Conservation (phyloP, 108 stramenopile genomes). For the Hondaea fermentalgiana region DNA sequence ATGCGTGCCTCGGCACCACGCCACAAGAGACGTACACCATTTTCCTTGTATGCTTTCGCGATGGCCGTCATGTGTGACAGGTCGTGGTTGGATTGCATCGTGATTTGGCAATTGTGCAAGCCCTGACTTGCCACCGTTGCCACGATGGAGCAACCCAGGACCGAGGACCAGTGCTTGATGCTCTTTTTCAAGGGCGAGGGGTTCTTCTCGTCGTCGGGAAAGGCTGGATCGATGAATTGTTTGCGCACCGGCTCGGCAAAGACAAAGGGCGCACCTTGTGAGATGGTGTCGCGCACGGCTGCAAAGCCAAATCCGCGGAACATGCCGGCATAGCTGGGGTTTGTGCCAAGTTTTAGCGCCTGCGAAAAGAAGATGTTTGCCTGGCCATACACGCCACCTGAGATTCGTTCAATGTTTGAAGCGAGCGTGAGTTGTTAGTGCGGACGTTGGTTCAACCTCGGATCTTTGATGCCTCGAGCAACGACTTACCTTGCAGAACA, state of each 20-base stretch:
- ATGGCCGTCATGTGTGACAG: conserved; percentile 16
- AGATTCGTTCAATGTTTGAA: neutral
- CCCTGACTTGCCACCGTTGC: conserved; percentile 36
- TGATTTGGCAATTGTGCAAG: conserved; percentile 38
- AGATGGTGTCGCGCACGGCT: conserved; percentile 31
- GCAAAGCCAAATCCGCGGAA: conserved; percentile 37
- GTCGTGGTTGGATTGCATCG: conserved; percentile 34
- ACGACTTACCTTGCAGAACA: conserved; percentile 26
- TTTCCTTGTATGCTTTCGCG: neutral
- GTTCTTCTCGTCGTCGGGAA: neutral
- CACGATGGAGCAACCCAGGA: conserved; percentile 26
- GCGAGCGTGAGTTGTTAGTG: no score
- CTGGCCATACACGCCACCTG: conserved; percentile 38
- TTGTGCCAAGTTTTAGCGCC: conserved; percentile 25
- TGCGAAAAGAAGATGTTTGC: conserved; percentile 33
- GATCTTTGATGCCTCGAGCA: neutral
- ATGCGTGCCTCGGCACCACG: conserved; percentile 35
- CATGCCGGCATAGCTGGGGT: conserved; percentile 15
- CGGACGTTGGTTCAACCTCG: no score
- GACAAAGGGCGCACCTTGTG: conserved; percentile 37
- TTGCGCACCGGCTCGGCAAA: conserved; percentile 20
- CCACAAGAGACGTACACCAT: conserved; percentile 12
- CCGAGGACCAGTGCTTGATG: conserved; percentile 28
- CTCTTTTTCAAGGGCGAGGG: neutral
- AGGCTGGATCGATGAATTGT: conserved; percentile 12